phyloP scores from a whole-genome alignment of 1,139 yeast genomes.

The Saccharomyces pastorianus region DNA sequence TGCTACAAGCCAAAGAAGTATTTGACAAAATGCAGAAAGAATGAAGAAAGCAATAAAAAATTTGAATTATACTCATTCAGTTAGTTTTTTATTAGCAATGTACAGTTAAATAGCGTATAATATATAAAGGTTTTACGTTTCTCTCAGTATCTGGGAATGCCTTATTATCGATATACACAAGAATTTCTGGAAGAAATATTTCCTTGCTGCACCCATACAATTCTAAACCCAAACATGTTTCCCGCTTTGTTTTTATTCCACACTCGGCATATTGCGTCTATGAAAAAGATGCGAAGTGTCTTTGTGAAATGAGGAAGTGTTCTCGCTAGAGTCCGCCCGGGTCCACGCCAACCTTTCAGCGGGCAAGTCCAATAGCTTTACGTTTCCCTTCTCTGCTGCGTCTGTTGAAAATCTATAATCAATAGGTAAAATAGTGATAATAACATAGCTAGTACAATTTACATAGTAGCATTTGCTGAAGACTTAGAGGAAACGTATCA shows the following conservation, averaged over 20 bases:
- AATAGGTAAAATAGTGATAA: not conserved
- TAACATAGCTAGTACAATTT: not conserved
- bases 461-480: not conserved
- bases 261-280: too few species aligned
- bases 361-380: not conserved
- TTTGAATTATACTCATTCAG: not conserved
- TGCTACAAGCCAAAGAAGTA: constrained; percentile 34
- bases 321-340: not conserved
- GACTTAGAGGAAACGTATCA: not conserved
- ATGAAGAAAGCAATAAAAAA: constrained; percentile 6
- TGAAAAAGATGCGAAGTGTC: not conserved
- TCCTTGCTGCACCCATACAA: not conserved
- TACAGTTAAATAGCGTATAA: not conserved
- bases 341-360: not conserved
- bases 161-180: not conserved
- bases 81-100: not conserved
- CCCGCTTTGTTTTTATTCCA: not conserved
- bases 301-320: not conserved
- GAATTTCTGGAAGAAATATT: too few species aligned
- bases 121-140: not conserved
- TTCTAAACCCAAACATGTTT: not conserved
- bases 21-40: constrained; percentile 33
- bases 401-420: not conserved
- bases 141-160: not conserved
- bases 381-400: not conserved